phyloP scores from a whole-genome alignment of 2,329 filamentous ascomycete species.

The Zymoseptoria crescenta region DNA sequence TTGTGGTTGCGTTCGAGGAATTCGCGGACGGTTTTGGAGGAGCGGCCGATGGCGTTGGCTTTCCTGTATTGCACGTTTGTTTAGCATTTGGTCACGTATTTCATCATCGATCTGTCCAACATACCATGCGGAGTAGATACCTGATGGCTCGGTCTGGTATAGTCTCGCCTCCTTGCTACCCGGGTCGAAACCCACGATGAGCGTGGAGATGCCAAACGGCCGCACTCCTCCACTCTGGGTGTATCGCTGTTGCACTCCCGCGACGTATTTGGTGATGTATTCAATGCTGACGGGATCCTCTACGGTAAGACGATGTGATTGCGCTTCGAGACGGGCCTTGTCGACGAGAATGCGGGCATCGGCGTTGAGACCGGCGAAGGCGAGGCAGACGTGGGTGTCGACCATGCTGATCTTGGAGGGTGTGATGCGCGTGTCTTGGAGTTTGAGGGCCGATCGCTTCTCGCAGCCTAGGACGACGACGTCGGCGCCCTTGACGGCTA shows the following conservation, averaged over 20 bases:
- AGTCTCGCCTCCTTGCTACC: conserved; percentile 80
- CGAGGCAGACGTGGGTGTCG: conserved; percentile 92
- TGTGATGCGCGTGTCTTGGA: conserved; percentile 98
- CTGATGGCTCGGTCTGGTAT: conserved; percentile 98
- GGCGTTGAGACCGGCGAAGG: conserved; percentile 94
- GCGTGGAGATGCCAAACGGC: conserved; percentile 96
- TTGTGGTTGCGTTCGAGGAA: conserved; percentile 99
- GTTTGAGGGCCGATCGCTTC: conserved; percentile 98
- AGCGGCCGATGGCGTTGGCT: conserved; percentile 96
- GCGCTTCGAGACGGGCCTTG: conserved; percentile 93
- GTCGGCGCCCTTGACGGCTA: conserved; percentile 90
- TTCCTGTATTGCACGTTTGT: conserved; percentile 56
- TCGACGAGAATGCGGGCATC: conserved; percentile 97
- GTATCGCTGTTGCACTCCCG: conserved; percentile 96
- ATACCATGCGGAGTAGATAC: conserved; percentile 98
- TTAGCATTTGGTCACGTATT: conserved; percentile 12
- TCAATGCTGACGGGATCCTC: conserved; percentile 97
- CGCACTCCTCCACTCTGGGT: conserved; percentile 97
- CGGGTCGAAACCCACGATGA: conserved; percentile 97
- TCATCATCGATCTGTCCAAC: conserved; percentile 24
- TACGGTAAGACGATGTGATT: conserved; percentile 92
- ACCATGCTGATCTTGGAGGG: conserved; percentile 97
- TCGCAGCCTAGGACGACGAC: conserved; percentile 96
- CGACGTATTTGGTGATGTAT: conserved; percentile 99
- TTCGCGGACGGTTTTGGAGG: conserved; percentile 97